Percentiles rank a stretch among this genome's conserved stretches.
phyloP scores from a whole-genome alignment of 768 basidiomycete species.

The Ramaria sp. region DNA sequence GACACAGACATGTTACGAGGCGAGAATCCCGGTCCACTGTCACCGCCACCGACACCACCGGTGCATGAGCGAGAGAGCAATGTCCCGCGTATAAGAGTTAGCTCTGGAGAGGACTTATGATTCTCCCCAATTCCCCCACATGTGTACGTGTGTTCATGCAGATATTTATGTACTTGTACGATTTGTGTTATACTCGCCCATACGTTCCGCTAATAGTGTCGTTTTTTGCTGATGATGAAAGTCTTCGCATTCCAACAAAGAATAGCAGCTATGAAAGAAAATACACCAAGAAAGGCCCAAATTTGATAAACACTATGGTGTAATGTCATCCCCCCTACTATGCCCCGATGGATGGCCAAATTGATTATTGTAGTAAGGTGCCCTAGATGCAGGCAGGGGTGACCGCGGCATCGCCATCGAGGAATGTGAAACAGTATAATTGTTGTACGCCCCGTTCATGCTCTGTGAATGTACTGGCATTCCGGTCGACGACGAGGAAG shows the following conservation, averaged over 20 bases:
- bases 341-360: background rate
- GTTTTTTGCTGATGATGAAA: background rate
- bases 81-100: constrained; percentile 1
- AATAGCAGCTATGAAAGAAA: background rate
- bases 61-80: background rate
- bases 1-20: background rate
- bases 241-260: background rate
- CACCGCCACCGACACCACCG: background rate
- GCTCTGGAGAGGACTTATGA: constrained; percentile 1
- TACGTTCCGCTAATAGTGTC: background rate
- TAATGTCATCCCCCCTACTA: background rate
- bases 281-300: background rate
- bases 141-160: background rate
- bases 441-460: background rate
- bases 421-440: background rate
- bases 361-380: background rate
- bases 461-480: background rate
- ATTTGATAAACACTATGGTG: background rate
- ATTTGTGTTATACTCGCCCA: background rate
- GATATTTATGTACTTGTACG: background rate
- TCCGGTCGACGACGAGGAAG: background rate
- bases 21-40: background rate
- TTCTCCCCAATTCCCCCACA: background rate
- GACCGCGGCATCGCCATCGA: background rate
- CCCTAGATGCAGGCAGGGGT: background rate